Percentiles rank a stretch among this genome's conserved stretches.
Evolutionary conservation across 2,329 filamentous ascomycete genomes (phyloP).

Genomic region (Fusarium euwallaceae): DNA sequence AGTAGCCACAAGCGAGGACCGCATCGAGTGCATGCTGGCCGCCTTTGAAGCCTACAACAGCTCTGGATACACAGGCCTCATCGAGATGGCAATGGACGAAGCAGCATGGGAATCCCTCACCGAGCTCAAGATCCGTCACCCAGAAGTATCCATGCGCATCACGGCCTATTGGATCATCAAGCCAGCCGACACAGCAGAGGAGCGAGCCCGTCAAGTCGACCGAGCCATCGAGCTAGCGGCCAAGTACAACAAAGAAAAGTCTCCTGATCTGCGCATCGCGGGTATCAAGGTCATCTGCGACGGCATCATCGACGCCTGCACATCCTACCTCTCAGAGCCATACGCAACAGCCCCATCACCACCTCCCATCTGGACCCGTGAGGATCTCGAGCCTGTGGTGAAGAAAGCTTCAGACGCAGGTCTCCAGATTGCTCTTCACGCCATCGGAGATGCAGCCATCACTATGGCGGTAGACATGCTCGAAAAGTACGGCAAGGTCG

Average conservation of each 20-base stretch:
- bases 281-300: conserved; percentile 75
- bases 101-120: conserved; percentile 65
- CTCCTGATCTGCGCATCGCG: conserved; percentile 62
- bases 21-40: conserved; percentile 60
- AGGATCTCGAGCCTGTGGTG: conserved; percentile 67
- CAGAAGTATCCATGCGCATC: conserved; percentile 57
- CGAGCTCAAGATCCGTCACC: conserved; percentile 53
- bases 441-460: conserved; percentile 72
- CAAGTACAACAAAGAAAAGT: conserved; percentile 51
- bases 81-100: conserved; percentile 74
- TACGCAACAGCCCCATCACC: conserved; percentile 61
- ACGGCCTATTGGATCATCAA: conserved; percentile 70
- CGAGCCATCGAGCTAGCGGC: conserved; percentile 60
- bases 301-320: conserved; percentile 74
- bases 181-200: conserved; percentile 57
- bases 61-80: conserved; percentile 67
- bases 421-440: conserved; percentile 72
- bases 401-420: conserved; percentile 63
- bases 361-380: conserved; percentile 66
- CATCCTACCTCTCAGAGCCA: conserved; percentile 68
- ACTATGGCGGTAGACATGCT: conserved; percentile 68
- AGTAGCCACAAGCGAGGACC: conserved; percentile 62
- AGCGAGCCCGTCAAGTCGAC: conserved; percentile 62
- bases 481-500: conserved; percentile 55
- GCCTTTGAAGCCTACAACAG: conserved; percentile 64